These are phyloP conservation scores for Zopfia rhizophila DNA, from an alignment of 2,329 filamentous ascomycete species.

Conservation along the genomic window DNA sequence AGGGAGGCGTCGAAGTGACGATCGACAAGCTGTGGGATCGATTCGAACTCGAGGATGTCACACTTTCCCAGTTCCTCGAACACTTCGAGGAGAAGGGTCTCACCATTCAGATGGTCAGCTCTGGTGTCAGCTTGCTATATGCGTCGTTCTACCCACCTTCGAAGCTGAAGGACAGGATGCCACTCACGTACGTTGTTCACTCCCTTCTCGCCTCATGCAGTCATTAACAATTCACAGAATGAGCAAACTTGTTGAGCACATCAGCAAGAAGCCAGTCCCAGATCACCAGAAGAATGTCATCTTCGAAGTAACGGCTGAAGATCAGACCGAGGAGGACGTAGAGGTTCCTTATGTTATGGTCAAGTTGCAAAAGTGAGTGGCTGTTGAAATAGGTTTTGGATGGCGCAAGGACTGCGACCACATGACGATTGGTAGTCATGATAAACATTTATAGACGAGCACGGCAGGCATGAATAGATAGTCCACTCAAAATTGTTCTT, in stretches of 20 bases:
- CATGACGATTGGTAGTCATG: constrained; percentile 13
- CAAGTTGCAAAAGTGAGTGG: constrained; percentile 67
- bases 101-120: constrained; percentile 91
- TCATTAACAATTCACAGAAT: constrained; percentile 67
- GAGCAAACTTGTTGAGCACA: constrained; percentile 85
- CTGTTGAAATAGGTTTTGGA: constrained; percentile 4
- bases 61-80: constrained; percentile 83
- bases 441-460: constrained; percentile 30
- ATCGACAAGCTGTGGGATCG: constrained; percentile 99
- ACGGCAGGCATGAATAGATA: constrained; percentile 22
- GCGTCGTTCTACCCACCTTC: constrained; percentile 90
- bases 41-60: constrained; percentile 89
- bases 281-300: constrained; percentile 94
- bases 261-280: constrained; percentile 92
- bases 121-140: constrained; percentile 94
- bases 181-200: constrained; percentile 68
- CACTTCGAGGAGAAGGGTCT: constrained; percentile 83
- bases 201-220: not conserved
- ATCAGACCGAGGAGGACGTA: constrained; percentile 88
- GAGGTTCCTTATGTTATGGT: constrained; percentile 98
- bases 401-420: constrained; percentile 1
- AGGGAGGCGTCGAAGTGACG: constrained; percentile 75
- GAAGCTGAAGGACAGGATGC: constrained; percentile 83
- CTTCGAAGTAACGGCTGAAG: constrained; percentile 92
- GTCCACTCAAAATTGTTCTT: constrained; percentile 6